Conservation (phyloP, 2,329 filamentous ascomycete genomes). For the Metarhizium album region DNA sequence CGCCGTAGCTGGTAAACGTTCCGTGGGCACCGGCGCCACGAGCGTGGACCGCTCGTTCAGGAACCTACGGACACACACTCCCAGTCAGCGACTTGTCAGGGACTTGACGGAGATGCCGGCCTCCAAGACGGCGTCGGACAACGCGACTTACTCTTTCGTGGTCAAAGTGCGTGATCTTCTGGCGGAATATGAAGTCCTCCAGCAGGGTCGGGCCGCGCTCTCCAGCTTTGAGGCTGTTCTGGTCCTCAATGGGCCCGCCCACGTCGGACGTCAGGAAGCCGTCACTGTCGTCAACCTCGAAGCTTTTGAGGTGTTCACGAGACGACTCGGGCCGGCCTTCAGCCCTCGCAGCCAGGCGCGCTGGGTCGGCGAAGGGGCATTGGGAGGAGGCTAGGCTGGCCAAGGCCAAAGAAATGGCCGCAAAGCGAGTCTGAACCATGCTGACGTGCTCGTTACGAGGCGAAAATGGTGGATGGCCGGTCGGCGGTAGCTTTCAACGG, state of each 20-base stretch:
- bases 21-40: conserved; percentile 61
- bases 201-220: conserved; percentile 55
- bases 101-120: too few species aligned
- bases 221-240: conserved; percentile 56
- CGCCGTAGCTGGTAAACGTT: conserved; percentile 55
- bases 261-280: conserved; percentile 54
- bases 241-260: conserved; percentile 57
- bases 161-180: conserved; percentile 62
- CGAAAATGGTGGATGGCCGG: not conserved
- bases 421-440: conserved; percentile 17
- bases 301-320: conserved; percentile 21
- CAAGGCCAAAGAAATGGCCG: conserved; percentile 16
- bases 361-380: conserved; percentile 24
- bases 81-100: not conserved
- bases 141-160: conserved; percentile 49
- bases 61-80: conserved; percentile 29
- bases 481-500: not conserved
- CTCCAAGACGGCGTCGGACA: not conserved
- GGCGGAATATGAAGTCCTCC: conserved; percentile 62
- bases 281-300: conserved; percentile 41
- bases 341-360: conserved; percentile 14
- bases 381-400: conserved; percentile 16
- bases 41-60: conserved; percentile 59
- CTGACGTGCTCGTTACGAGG: not conserved
- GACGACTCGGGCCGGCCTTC: conserved; percentile 13